Evolutionary conservation across 495 filamentous ascomycete species (phyloP).

Genomic region (Penicillium maclennaniae): DNA sequence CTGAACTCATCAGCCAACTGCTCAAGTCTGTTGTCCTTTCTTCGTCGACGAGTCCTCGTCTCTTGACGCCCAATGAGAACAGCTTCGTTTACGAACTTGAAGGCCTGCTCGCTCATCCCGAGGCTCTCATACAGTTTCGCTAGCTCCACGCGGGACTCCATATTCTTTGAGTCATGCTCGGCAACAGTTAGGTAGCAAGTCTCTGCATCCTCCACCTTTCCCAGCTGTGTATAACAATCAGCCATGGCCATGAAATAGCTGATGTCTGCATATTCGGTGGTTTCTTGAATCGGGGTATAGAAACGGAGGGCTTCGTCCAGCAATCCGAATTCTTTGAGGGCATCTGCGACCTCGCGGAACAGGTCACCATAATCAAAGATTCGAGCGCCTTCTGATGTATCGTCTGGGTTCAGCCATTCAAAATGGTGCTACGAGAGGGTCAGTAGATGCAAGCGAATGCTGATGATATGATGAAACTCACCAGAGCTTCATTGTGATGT

Average conservation of each 20-base stretch:
- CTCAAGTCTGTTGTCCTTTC: conserved; percentile 42
- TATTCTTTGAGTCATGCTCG: conserved; percentile 60
- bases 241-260: conserved; percentile 66
- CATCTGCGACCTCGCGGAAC: conserved; percentile 67
- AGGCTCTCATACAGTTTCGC: conserved; percentile 76
- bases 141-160: conserved; percentile 69
- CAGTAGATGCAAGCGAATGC: not conserved
- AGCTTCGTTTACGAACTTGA: conserved; percentile 68
- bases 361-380: conserved; percentile 68
- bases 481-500: conserved; percentile 71
- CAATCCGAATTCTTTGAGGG: conserved; percentile 54
- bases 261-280: conserved; percentile 56
- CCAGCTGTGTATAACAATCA: conserved; percentile 64
- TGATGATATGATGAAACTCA: conserved; percentile 35
- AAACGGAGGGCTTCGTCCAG: conserved; percentile 67
- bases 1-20: conserved; percentile 42
- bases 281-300: conserved; percentile 63
- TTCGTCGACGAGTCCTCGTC: conserved; percentile 28
- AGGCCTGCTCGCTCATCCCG: conserved; percentile 65
- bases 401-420: conserved; percentile 59
- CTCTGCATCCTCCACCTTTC: conserved; percentile 62
- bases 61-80: conserved; percentile 54
- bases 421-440: conserved; percentile 51
- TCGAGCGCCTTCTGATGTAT: conserved; percentile 43
- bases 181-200: conserved; percentile 69